Base-by-base conservation (phyloP, 2,329 filamentous ascomycete genomes). In the Pseudophaeomoniella oleicola region DNA sequence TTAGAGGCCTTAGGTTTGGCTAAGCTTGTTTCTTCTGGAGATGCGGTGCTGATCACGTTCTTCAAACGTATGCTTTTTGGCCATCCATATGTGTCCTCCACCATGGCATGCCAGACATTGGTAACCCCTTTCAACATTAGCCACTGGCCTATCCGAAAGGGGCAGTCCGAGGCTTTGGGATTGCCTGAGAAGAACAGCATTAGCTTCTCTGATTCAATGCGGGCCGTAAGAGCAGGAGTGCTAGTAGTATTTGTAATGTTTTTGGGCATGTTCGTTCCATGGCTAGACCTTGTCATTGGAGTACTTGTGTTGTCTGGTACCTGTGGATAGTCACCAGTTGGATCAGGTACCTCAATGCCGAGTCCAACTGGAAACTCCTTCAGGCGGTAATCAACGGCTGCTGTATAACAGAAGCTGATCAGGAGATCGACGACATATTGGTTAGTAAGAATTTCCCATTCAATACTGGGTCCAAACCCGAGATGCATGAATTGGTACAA, bases 401-500 rank as follows among this genome's bases (percentile, higher is more conserved):
- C 72, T 10, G 61, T 51, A 50, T 86, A 90, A 53, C 84, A 87
- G 51, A 94, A 82, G 54, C 76, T 87, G 33, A 92, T 59, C 1
- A 94, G 67, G 2, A 94, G 65, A 51, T 94, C 87, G 10, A 93
- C 81, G 1, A 93, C 84, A 38, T 77, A 74, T 2, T 85, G 83
- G 50, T 87, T 81, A 10, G 73, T 72, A 16, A 81, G 50, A 15
- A 94, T 81, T 50, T 94, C 85, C 51, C 87, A 76, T 52, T 94
- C 86, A 38, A 93, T 75, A 47, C 75, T 85, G 2, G 83, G 81
- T 0, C 86, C 87, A 49, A 94, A 78, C 0, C 84, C 85, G n/a
- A 92, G 64, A 12, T 72, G 68, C 67, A 93, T 81, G 58, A 90
- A 93, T 51, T 94, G 87, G 49, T 82, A 93, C 3, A 93, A 62